Base-by-base conservation (phyloP, 1,139 yeast species). In the Yamadazyma pseudoaaseri region DNA sequence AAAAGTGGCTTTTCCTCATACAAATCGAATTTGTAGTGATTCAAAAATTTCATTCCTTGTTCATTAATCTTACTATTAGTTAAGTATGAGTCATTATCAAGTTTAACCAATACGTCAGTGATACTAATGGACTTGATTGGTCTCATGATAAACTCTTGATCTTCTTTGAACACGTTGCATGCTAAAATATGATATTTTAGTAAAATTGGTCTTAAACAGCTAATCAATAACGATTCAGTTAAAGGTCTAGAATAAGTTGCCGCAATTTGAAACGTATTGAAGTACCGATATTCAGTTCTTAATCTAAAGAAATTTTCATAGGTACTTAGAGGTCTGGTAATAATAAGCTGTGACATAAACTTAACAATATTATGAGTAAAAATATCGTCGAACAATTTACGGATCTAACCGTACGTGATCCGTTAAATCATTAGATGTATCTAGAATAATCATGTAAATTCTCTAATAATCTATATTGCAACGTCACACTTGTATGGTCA, bases 251-350 rank as follows among this genome's bases (percentile, higher is more conserved):
- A 53, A 38, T 64, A 66, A 1, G 60, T 56, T 4, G 62, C 67
- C 4, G 66, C 57, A 6, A 65, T 56, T 34, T 56, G 64, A 42
- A 69, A 69, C 36, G 57, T 60, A 9, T 52, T 44, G 39, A 57
- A 68, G 43, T 48, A 59, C 6, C 52, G 51, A 30, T 42, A 43
- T 5, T 57, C 57, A 5, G 62, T 60, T 35, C 74, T 44, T 24
- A 58, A 55, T 20, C 73, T 48, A 38, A 59, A 62, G 43, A 62
- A 62, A 43, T 62, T 56, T 38, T 69, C 74, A n/a, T 51, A 49
- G 5, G 44, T 36, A 31, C 70, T 59, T 38, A 68, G 54, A 0
- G 60, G 60, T 24, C 64, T 37, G 29, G 26, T 29, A 17, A 30
- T 28, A 30, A 38, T 36, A 18, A 9, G 20, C n/a, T n/a, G n/a